Conservation (phyloP, 73 alveolate genomes). For the Loxodes magnus region DNA sequence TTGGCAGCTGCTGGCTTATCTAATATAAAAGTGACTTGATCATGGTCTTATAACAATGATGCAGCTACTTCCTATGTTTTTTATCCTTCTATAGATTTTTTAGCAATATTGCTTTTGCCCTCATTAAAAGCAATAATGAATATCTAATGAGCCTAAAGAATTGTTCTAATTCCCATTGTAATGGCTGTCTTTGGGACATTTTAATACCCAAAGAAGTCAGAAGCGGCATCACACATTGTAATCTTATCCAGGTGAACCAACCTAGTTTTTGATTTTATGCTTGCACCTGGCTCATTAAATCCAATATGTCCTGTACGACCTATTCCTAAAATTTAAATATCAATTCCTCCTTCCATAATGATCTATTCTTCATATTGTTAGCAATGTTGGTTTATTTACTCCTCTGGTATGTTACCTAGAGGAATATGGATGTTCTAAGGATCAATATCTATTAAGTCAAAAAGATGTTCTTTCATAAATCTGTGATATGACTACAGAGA, state of each 20-base stretch:
- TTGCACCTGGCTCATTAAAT: conserved; percentile 78
- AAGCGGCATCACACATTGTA: conserved; percentile 67
- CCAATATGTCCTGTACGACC: conserved; percentile 85
- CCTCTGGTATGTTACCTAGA: conserved; percentile 40
- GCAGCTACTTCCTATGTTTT: conserved; percentile 47
- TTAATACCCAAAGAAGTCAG: conserved; percentile 48
- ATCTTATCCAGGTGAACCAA: conserved; percentile 47
- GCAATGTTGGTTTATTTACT: conserved; percentile 34
- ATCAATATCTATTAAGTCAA: too few species aligned
- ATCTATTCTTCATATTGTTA: conserved; percentile 39
- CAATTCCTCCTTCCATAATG: conserved; percentile 44
- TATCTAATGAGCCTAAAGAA: conserved; percentile 44
- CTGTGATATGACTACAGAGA: too few species aligned
- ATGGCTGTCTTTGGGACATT: conserved; percentile 75
- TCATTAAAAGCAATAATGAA: conserved; percentile 55
- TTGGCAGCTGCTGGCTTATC: conserved; percentile 32
- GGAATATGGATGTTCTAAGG: conserved; percentile 50
- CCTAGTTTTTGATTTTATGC: conserved; percentile 44
- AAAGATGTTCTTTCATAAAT: too few species aligned
- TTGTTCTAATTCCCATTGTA: conserved; percentile 72
- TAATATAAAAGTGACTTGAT: conserved; percentile 13
- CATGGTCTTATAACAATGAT: conserved; percentile 46
- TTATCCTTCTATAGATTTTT: conserved; percentile 41
- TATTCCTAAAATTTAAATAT: conserved; percentile 57
- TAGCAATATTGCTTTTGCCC: conserved; percentile 46